Base-by-base conservation (phyloP, 2,329 filamentous ascomycete genomes). In the Zarea fungicola region DNA sequence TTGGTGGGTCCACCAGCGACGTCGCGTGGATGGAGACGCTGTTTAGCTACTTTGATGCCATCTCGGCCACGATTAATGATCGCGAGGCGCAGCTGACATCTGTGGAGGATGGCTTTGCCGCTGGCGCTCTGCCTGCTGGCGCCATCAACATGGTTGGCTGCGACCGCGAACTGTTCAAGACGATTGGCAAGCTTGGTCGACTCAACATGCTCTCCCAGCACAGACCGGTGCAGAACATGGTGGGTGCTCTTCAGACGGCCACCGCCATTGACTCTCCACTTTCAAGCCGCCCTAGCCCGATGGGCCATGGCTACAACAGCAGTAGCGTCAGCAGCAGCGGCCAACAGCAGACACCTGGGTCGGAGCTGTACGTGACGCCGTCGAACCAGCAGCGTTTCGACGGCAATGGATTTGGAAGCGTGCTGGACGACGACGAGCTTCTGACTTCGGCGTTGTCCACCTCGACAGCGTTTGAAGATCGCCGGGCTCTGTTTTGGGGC, bases 31-130 rank as follows among this genome's bases (percentile, higher is more conserved):
- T 96, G 72, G 88, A 95, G 60, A 84, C 89, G 35, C 83, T 96
- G 57, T 96, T 96, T 62, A 93, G 89, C 28, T 95, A 92, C 76
- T 95, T 95, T 62, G 92, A 96, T 65, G 89, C 91, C 48, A 89
- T 96, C 70, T 90, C 89, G 0, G 89, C 89, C 32, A 91, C 87
- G 45, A 89, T 95, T 62, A 96, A 96, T 58, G 88, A 96, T 66
- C 83, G 91, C 44, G 91, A 96, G 66, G 83, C 87, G 25, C 89
- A 95, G 64, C 79, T 96, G 16, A 75, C 83, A 74, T 80, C 23
- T 82, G 88, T 60, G 78, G 86, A 56, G 87, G 70, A 9, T 62
- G 73, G 14, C 60, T 68, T 40, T 61, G 72, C 1, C 76, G 77
- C 34, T 66, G 73, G 14, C 72, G 73, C 79, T 4, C 64, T 81